Evolutionary conservation across 1,284 basidiomycete genomes (phyloP).

Genomic region (Melampsora americana): DNA sequence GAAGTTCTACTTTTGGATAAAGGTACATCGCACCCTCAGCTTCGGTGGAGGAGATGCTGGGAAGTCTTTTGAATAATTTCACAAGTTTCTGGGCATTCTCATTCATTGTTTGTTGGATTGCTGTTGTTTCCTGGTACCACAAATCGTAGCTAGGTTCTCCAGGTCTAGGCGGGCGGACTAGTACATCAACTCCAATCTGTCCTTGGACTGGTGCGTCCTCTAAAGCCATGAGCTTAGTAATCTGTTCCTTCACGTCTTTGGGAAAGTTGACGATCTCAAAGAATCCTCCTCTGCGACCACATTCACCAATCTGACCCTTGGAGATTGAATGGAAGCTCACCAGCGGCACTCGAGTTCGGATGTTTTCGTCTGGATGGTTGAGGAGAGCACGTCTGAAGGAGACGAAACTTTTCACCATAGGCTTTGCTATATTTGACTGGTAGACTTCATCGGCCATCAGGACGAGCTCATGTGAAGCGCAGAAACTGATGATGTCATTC

Average conservation of each 20-base stretch:
- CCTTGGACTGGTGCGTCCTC: conserved; percentile 78
- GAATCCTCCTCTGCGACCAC: conserved; percentile 87
- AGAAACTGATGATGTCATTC: conserved; percentile 70
- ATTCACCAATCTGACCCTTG: conserved; percentile 90
- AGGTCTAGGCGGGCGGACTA: conserved; percentile 76
- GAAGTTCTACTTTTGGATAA: conserved; percentile 71
- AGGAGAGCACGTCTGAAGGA: conserved; percentile 83
- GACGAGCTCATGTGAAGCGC: conserved; percentile 77
- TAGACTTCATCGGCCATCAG: conserved; percentile 94
- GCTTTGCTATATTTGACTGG: conserved; percentile 79
- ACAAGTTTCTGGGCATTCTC: conserved; percentile 71
- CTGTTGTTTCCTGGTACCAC: conserved; percentile 76
- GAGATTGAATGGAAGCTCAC: conserved; percentile 93
- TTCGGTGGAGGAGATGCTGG: conserved; percentile 78
- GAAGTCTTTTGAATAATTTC: conserved; percentile 68
- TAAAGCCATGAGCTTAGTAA: conserved; percentile 93
- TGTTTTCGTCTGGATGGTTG: conserved; percentile 54
- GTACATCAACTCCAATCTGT: conserved; percentile 83
- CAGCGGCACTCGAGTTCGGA: conserved; percentile 62
- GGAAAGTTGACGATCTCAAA: conserved; percentile 81
- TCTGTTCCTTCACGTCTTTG: conserved; percentile 70
- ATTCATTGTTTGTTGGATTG: conserved; percentile 71
- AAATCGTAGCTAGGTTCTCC: conserved; percentile 71
- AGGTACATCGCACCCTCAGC: conserved; percentile 86
- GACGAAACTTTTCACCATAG: conserved; percentile 68